phyloP scores from a whole-genome alignment of 1,139 yeast genomes.

The Fermentozyma sake region DNA sequence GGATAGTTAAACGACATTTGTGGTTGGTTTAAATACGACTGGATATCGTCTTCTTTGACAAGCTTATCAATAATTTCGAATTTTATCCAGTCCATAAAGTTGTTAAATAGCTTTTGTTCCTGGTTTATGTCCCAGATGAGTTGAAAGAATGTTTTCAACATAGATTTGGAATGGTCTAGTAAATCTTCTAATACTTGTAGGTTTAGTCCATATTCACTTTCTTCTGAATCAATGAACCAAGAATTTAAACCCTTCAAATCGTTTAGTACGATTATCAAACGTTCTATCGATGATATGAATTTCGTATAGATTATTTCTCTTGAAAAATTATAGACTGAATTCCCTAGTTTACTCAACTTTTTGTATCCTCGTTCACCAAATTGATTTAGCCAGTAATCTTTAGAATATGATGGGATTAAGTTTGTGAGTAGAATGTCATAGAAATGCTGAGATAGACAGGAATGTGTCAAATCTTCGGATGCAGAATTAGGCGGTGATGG shows the following conservation, averaged over 20 bases:
- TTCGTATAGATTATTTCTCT: conserved; percentile 45
- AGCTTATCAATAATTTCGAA: conserved; percentile 32
- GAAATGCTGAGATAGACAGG: too few relatives aligned
- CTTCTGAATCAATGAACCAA: conserved; percentile 25
- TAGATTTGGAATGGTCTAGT: conserved; percentile 22
- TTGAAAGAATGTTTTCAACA: conserved; percentile 34
- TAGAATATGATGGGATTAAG: conserved; percentile 37
- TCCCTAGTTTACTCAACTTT: conserved; percentile 52
- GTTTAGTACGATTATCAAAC: conserved; percentile 48
- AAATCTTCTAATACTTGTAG: conserved; percentile 21
- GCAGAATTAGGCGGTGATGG: neutral
- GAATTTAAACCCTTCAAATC: conserved; percentile 42
- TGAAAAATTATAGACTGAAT: conserved; percentile 44
- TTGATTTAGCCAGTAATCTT: conserved; percentile 44
- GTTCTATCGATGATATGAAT: conserved; percentile 54
- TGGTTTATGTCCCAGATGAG: conserved; percentile 46
- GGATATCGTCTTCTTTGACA: conserved; percentile 33
- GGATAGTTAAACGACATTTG: too few relatives aligned
- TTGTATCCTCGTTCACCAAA: conserved; percentile 69
- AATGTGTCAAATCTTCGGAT: too few relatives aligned
- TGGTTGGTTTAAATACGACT: conserved; percentile 18
- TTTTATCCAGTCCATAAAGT: conserved; percentile 48
- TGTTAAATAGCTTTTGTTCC: conserved; percentile 49
- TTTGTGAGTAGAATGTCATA: conserved; percentile 59
- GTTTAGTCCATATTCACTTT: conserved; percentile 24